Evolutionary conservation across 164 flowering plant species (phyloP).

Genomic region (Berberis vulgaris): DNA sequence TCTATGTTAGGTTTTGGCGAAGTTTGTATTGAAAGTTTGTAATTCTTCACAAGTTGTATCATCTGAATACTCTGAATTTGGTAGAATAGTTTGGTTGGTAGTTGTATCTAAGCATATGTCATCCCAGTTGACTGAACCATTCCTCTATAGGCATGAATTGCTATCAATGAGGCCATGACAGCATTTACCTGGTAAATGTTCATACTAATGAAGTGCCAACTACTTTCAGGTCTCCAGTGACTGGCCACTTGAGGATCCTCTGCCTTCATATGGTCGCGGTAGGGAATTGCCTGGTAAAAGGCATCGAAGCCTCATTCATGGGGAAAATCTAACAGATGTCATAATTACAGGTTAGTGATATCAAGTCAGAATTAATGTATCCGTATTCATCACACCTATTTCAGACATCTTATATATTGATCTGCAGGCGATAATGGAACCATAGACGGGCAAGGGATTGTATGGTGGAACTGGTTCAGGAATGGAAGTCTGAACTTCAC

Average conservation of each 20-base stretch:
- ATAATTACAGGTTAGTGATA: constrained; percentile 39
- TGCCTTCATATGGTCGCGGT: constrained; percentile 76
- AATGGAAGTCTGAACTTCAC: constrained; percentile 37
- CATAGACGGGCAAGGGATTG: constrained; percentile 67
- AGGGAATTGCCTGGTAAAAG: constrained; percentile 62
- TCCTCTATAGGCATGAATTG: too few species aligned
- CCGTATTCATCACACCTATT: neutral
- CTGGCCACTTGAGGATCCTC: constrained; percentile 65
- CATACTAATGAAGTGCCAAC: neutral
- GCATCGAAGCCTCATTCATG: constrained; percentile 50
- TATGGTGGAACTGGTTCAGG: constrained; percentile 64
- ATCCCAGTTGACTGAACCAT: too few species aligned
- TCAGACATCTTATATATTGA: neutral
- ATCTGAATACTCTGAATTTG: too few species aligned
- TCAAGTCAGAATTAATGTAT: neutral
- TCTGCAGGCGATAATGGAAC: constrained; percentile 71
- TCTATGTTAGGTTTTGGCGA: too few species aligned
- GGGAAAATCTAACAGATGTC: constrained; percentile 44
- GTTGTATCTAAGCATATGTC: too few species aligned
- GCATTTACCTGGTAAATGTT: too few species aligned
- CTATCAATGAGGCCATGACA: too few species aligned
- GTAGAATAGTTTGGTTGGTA: too few species aligned
- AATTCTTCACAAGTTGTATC: too few species aligned
- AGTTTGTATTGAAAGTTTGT: too few species aligned
- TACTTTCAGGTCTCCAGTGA: constrained; percentile 40